phyloP scores from a whole-genome alignment of 2,329 filamentous ascomycete species.

The Westerdykella sp. region DNA sequence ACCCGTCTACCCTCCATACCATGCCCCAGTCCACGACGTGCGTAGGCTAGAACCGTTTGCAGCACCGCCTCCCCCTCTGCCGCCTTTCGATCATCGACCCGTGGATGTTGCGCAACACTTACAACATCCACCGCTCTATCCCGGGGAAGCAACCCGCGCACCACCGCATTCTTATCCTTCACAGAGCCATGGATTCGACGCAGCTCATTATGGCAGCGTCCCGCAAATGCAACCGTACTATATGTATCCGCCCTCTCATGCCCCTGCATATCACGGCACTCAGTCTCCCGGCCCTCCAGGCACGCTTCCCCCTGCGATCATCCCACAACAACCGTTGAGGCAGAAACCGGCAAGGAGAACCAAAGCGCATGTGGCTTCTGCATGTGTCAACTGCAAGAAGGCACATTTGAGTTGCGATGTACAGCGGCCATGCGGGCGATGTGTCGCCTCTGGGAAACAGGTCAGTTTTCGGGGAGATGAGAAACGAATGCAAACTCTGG shows the following conservation, averaged over 20 bases:
- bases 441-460: conserved; percentile 68
- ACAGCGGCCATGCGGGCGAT: conserved; percentile 72
- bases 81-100: conserved; percentile 21
- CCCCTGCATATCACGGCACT: conserved; percentile 20
- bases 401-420: conserved; percentile 65
- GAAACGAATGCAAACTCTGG: neutral
- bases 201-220: conserved; percentile 19
- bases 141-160: conserved; percentile 21
- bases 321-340: conserved; percentile 25
- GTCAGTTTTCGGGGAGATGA: conserved; percentile 30
- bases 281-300: conserved; percentile 20
- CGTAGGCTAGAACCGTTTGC: conserved; percentile 20
- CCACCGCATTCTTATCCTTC: conserved; percentile 13
- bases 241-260: conserved; percentile 20
- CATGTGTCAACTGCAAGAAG: conserved; percentile 79
- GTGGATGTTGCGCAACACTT: conserved; percentile 15
- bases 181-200: conserved; percentile 9
- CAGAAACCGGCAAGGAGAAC: conserved; percentile 43
- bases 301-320: conserved; percentile 18
- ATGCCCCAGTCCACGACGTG: conserved; percentile 15
- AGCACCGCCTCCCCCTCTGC: conserved; percentile 13
- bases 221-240: conserved; percentile 26
- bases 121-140: conserved; percentile 20
- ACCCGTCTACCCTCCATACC: conserved; percentile 25
- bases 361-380: conserved; percentile 76